Evolutionary conservation across 2,329 filamentous ascomycete genomes (phyloP), one percentile per base, ranked within the genome.

Genomic region (Exophiala sp.): DNA sequence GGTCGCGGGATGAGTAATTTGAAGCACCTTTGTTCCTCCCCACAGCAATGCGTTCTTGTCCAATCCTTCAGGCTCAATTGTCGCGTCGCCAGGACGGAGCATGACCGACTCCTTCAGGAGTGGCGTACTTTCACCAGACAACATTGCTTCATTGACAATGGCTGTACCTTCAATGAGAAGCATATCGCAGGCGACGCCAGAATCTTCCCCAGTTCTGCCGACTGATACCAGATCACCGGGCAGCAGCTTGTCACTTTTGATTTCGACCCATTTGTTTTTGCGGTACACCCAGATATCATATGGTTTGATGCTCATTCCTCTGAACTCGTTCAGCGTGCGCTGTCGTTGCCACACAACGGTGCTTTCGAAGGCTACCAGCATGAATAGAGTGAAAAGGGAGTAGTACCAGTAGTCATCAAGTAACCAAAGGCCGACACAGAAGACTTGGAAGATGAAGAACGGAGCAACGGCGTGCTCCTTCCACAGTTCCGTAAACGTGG

Each of bases 331-430:
- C 62, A 99, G 75, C 1, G 95, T 99, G 63, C 92, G 83, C 80
- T 99, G 94, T 57, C 94, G 86, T 76, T 99, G 94, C 95, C 94
- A 99, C 12, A 99, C 95, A 35, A 99, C 95, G 2, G 94, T 99
- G 71, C 91, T 96, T 77, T 99, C 94, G 65, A 99, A 99, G 55
- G 84, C 86, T 63, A 99, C 90, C 52, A 99, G 83, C 95, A 99
- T 99, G 76, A 97, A 91, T 18, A 99, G 85, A 0, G 95, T 99
- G 73, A 99, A 99, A 16, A 99, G 83, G 58, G 94, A 97, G 76
- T 99, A 99, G 78, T 99, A 99, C 94, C 95, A 99, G 75, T 97
- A 99, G 74, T 99, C 95, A 68, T 99, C 94, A 68, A 99, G 77
- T 85, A 97, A 89, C 94, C 94, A 99, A 57, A 99, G 77, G 12